A percentile compares a stretch with the other conserved stretches of the same genome.
phyloP scores from a whole-genome alignment of 495 filamentous ascomycete genomes.

The Tuber melanosporum region DNA sequence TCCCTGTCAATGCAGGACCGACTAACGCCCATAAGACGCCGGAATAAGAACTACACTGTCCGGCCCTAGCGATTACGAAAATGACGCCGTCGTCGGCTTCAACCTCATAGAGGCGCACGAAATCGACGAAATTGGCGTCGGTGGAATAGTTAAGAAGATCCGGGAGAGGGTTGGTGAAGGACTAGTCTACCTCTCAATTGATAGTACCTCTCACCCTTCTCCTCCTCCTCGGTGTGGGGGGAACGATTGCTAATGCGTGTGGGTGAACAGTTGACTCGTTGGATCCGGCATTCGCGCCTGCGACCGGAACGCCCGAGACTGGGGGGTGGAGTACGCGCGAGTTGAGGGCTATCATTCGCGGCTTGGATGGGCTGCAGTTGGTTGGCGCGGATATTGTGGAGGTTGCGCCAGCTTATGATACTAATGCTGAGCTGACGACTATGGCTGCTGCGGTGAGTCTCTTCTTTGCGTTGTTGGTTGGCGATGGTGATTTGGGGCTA shows the following conservation, averaged over 20 bases:
- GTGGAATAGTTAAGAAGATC: conserved; percentile 70
- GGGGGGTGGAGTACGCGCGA: conserved; percentile 84
- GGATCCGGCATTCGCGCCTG: conserved; percentile 78
- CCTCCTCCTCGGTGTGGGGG: neutral
- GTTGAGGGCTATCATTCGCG: conserved; percentile 64
- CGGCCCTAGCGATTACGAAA: conserved; percentile 66
- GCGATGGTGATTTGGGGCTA: neutral
- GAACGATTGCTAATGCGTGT: neutral
- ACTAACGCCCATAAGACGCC: conserved; percentile 41
- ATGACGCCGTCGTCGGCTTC: conserved; percentile 80
- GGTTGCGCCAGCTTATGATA: conserved; percentile 66
- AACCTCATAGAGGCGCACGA: conserved; percentile 73
- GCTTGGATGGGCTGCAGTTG: conserved; percentile 66
- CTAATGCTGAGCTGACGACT: conserved; percentile 59
- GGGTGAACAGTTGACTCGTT: conserved; percentile 57
- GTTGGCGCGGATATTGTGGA: conserved; percentile 76
- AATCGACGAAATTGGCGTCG: conserved; percentile 65
- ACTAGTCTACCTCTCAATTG: conserved; percentile 76
- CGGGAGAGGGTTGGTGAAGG: conserved; percentile 63
- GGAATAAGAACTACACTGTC: conserved; percentile 74
- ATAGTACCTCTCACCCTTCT: conserved; percentile 45
- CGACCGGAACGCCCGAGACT: conserved; percentile 79
- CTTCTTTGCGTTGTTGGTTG: neutral
- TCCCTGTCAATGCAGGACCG: neutral
- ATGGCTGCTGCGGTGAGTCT: conserved; percentile 56